A percentile compares a stretch with the other conserved stretches of the same genome.
Evolutionary conservation across 495 filamentous ascomycete genomes (phyloP).

Genomic region (Eremomyces bilateralis): DNA sequence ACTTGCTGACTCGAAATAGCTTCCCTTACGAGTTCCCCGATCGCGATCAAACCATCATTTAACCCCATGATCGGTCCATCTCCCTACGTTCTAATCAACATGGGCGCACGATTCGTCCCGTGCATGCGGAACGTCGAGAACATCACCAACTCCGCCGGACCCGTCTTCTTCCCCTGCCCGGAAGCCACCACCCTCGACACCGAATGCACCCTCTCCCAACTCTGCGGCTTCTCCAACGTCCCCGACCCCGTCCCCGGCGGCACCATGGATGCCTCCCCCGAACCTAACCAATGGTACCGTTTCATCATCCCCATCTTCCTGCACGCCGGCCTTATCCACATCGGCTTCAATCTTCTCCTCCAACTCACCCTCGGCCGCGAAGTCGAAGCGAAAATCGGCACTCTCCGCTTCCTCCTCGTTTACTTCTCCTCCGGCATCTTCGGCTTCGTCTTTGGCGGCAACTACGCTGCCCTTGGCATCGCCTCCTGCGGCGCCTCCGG

Average conservation of each 20-base stretch:
- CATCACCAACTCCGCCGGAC: slow-evolving; percentile 17
- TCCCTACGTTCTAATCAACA: slow-evolving; percentile 74
- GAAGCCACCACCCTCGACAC: slow-evolving; percentile 37
- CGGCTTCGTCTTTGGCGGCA: slow-evolving; percentile 87
- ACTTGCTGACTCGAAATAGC: slow-evolving; percentile 24
- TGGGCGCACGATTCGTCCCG: slow-evolving; percentile 80
- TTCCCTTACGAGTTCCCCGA: slow-evolving; percentile 48
- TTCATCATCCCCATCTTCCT: slow-evolving; percentile 94
- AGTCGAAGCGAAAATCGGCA: slow-evolving; percentile 75
- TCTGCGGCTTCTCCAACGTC: slow-evolving; percentile 64
- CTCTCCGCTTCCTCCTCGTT: slow-evolving; percentile 64
- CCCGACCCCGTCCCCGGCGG: slow-evolving; percentile 30
- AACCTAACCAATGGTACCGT: slow-evolving; percentile 86
- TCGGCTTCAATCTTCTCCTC: slow-evolving; percentile 81
- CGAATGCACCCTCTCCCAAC: slow-evolving; percentile 47
- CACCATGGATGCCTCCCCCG: slow-evolving; percentile 21
- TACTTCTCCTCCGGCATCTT: slow-evolving; percentile 88
- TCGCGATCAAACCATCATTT: slow-evolving; percentile 65
- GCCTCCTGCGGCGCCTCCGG: slow-evolving; percentile 79
- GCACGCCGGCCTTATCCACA: slow-evolving; percentile 82
- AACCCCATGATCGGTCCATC: slow-evolving; percentile 97
- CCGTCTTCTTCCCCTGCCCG: slow-evolving; percentile 50
- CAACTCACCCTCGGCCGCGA: slow-evolving; percentile 73
- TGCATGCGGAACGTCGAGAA: slow-evolving; percentile 83
- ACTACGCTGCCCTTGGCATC: slow-evolving; percentile 61